A percentile compares a stretch with the other conserved stretches of the same genome.
phyloP scores from a whole-genome alignment of 805 yeast species.

The Ogataea nonfermentans region DNA sequence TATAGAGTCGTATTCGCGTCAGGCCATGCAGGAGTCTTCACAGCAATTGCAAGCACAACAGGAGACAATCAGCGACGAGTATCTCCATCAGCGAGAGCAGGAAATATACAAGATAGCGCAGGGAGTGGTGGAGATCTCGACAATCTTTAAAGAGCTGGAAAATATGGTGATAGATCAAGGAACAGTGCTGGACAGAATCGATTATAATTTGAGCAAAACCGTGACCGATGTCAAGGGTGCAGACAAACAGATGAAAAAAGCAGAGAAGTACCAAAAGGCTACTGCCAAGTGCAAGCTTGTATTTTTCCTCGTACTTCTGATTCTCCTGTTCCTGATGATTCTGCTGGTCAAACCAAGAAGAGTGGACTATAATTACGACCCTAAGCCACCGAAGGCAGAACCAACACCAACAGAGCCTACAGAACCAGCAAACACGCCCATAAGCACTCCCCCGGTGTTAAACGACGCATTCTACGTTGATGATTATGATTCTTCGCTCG shows the following conservation, averaged over 20 bases:
- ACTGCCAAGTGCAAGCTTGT: constrained; percentile 91
- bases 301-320: constrained; percentile 66
- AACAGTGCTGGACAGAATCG: constrained; percentile 87
- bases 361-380: constrained; percentile 29
- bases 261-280: constrained; percentile 78
- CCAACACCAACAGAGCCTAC: background rate
- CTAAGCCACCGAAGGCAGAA: constrained; percentile 1
- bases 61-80: constrained; percentile 38
- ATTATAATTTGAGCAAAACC: constrained; percentile 84
- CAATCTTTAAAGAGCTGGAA: constrained; percentile 92
- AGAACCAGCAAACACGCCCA: background rate
- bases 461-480: background rate
- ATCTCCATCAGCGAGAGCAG: constrained; percentile 71
- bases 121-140: constrained; percentile 90
- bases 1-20: constrained; percentile 51
- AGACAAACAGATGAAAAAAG: constrained; percentile 71
- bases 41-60: constrained; percentile 42
- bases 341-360: constrained; percentile 63
- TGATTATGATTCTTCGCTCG: constrained; percentile 6
- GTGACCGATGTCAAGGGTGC: constrained; percentile 73
- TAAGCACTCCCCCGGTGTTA: background rate
- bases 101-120: constrained; percentile 90
- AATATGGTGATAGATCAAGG: constrained; percentile 93
- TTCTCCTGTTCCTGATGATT: constrained; percentile 66
- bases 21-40: constrained; percentile 44